phyloP scores from a whole-genome alignment of 164 flowering plant species.

The Tetrastigma voinierianum region DNA sequence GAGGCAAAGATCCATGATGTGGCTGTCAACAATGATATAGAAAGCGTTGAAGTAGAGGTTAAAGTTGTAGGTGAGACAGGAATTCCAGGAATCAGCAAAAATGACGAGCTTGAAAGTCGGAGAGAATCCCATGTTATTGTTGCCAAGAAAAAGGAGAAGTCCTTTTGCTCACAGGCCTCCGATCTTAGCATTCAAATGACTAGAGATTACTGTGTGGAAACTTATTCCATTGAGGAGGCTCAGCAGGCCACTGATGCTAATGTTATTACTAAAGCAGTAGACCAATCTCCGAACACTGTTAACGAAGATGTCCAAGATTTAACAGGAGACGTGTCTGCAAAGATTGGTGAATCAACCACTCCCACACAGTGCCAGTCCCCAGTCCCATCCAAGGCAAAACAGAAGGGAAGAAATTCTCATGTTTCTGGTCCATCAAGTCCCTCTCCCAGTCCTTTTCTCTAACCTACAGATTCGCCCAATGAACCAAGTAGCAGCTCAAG shows the following conservation, averaged over 20 bases:
- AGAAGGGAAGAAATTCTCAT: slow-evolving; percentile 54
- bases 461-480: slow-evolving; percentile 54
- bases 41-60: slow-evolving; percentile 59
- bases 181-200: slow-evolving; percentile 53
- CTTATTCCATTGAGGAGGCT: slow-evolving; percentile 32
- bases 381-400: slow-evolving; percentile 39
- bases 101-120: slow-evolving; percentile 29
- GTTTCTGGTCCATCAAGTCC: slow-evolving; percentile 47
- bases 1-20: slow-evolving; percentile 58
- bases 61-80: slow-evolving; percentile 72
- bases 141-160: slow-evolving; percentile 49
- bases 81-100: slow-evolving; percentile 25
- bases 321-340: slow-evolving; percentile 31
- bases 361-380: slow-evolving; percentile 28
- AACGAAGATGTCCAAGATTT: slow-evolving; percentile 42
- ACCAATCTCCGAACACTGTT: slow-evolving; percentile 25
- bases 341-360: slow-evolving; percentile 33
- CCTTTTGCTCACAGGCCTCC: slow-evolving; percentile 70
- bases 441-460: slow-evolving; percentile 44
- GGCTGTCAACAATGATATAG: slow-evolving; percentile 37
- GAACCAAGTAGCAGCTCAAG: slow-evolving; percentile 47
- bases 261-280: slow-evolving; percentile 26
- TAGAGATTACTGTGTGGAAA: slow-evolving; percentile 50
- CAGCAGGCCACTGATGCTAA: slow-evolving; percentile 35
- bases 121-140: slow-evolving; percentile 29